phyloP scores from a whole-genome alignment of 306 rosid genomes.

The Inga leiocalycina region DNA sequence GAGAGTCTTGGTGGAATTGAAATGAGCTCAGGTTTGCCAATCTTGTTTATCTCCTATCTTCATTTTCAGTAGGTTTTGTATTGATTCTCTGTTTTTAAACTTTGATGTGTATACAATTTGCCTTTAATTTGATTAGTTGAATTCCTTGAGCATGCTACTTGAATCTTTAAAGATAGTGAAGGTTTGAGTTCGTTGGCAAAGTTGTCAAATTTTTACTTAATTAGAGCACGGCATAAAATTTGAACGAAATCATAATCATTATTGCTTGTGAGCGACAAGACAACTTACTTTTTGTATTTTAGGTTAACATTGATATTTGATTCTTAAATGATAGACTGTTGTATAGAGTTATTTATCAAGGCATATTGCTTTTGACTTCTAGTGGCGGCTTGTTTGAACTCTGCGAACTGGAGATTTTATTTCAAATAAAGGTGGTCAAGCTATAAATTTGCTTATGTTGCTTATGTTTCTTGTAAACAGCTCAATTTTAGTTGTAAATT shows the following conservation, averaged over 20 bases:
- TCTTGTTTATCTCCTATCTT: not conserved
- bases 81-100: not conserved
- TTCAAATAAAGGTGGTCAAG: too few species aligned
- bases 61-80: not conserved
- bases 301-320: too few species aligned
- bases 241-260: too few species aligned
- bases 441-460: too few species aligned
- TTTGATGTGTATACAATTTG: not conserved
- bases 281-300: too few species aligned
- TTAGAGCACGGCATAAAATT: not conserved
- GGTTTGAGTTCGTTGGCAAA: not conserved
- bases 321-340: not conserved
- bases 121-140: not conserved
- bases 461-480: too few species aligned
- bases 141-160: not conserved
- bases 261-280: too few species aligned
- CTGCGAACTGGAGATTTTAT: too few species aligned
- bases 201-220: too few species aligned
- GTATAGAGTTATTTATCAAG: too few species aligned
- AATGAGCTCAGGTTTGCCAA: conserved; percentile 7
- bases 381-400: too few species aligned
- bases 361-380: not conserved
- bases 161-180: not conserved
- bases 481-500: too few species aligned
- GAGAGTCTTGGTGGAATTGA: not conserved